Conservation (phyloP, 78 protist genomes). For the Tieghemostelium lacteum region DNA sequence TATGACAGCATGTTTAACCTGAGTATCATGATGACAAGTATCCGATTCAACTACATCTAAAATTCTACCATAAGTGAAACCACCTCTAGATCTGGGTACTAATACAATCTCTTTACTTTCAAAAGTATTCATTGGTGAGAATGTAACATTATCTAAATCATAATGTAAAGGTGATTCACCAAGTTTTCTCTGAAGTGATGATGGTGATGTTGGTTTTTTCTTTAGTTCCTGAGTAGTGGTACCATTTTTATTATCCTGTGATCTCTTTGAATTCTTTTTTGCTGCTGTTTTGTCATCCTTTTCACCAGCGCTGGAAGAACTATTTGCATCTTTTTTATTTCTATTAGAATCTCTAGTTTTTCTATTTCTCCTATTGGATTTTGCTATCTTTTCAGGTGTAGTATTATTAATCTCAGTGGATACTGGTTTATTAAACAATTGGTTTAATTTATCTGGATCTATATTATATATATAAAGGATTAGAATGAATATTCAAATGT, state of each 20-base stretch:
- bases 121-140: constrained; percentile 33
- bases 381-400: too few species aligned
- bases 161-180: constrained; percentile 52
- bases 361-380: background rate
- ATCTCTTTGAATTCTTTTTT: background rate
- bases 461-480: background rate
- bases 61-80: constrained; percentile 58
- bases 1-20: constrained; percentile 37
- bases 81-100: constrained; percentile 76
- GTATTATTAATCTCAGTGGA: background rate
- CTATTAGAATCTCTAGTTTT: background rate
- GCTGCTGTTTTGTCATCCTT: background rate
- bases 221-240: background rate
- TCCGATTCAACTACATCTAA: background rate
- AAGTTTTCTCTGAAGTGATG: constrained; percentile 9
- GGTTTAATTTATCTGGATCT: constrained; percentile 56
- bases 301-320: background rate
- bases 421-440: constrained; percentile 9
- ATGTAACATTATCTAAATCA: constrained; percentile 69
- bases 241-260: background rate
- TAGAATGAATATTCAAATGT: background rate
- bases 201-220: too few species aligned
- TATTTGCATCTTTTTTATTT: background rate
- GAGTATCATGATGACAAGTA: constrained; percentile 60
- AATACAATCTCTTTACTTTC: constrained; percentile 41